Evolutionary conservation across 495 filamentous ascomycete genomes (phyloP).

Genomic region (Tuber calosporum): DNA sequence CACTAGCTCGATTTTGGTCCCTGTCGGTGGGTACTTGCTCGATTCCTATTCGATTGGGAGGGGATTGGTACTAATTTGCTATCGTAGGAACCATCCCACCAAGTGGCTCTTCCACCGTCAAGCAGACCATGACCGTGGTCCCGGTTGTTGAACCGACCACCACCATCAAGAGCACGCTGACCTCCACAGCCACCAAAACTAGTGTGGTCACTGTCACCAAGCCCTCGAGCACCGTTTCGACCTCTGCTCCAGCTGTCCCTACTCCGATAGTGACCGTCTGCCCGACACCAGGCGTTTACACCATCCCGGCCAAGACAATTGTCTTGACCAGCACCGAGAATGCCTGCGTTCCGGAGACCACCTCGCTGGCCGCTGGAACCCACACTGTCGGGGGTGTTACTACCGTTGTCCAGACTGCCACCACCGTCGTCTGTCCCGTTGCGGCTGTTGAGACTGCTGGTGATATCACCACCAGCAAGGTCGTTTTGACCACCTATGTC

Average conservation of each 20-base stretch:
- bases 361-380: slow-evolving; percentile 56
- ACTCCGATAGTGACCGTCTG: slow-evolving; percentile 61
- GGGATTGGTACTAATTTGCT: neutral
- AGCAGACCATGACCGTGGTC: slow-evolving; percentile 14
- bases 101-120: neutral
- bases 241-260: slow-evolving; percentile 48
- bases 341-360: slow-evolving; percentile 58
- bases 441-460: slow-evolving; percentile 57
- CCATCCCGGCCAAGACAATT: slow-evolving; percentile 68
- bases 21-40: slow-evolving; percentile 26
- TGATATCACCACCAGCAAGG: slow-evolving; percentile 59
- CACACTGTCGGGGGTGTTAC: slow-evolving; percentile 72
- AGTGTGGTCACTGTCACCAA: slow-evolving; percentile 43
- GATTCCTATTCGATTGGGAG: neutral
- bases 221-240: slow-evolving; percentile 42
- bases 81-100: neutral
- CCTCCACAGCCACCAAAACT: slow-evolving; percentile 27
- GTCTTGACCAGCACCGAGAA: slow-evolving; percentile 60
- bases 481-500: slow-evolving; percentile 65
- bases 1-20: slow-evolving; percentile 49
- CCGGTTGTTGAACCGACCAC: slow-evolving; percentile 27
- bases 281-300: slow-evolving; percentile 68
- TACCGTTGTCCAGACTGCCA: slow-evolving; percentile 61
- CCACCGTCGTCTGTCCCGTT: slow-evolving; percentile 66
- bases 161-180: slow-evolving; percentile 23